Percentiles rank a stretch among this genome's conserved stretches.
Conservation (phyloP, 2,329 filamentous ascomycete genomes). For the Geosmithia putterillii region DNA sequence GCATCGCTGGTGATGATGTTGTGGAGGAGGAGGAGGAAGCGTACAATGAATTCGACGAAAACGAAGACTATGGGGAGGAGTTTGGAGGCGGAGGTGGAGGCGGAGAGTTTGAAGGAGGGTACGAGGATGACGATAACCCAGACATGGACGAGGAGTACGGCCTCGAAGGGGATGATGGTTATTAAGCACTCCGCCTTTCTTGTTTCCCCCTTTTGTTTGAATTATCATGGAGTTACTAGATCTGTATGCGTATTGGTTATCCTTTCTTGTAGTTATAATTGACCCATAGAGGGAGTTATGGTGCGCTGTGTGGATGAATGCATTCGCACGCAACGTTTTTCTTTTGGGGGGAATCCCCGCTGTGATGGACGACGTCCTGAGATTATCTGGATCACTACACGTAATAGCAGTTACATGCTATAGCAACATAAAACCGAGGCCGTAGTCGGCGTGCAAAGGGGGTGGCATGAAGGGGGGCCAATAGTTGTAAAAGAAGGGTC, state of each 20-base stretch:
- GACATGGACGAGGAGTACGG: conserved; percentile 24
- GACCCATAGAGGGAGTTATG: too few species aligned
- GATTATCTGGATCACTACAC: too few species aligned
- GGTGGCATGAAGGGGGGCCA: too few species aligned
- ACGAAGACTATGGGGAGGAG: conserved; percentile 19
- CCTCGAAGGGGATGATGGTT: conserved; percentile 11
- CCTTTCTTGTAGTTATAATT: neutral
- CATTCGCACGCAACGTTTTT: too few species aligned
- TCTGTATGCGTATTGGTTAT: neutral
- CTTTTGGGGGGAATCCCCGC: too few species aligned
- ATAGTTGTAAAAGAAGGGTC: too few species aligned
- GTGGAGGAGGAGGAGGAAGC: conserved; percentile 15
- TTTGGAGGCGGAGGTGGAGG: conserved; percentile 11
- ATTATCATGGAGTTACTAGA: neutral
- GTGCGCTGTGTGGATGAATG: too few species aligned
- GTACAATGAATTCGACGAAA: conserved; percentile 22
- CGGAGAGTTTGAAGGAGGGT: conserved; percentile 18
- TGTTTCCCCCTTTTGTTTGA: neutral
- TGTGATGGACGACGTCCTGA: too few species aligned
- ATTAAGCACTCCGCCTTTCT: neutral
- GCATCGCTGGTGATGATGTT: conserved; percentile 18
- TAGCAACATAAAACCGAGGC: too few species aligned
- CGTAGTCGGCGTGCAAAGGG: too few species aligned
- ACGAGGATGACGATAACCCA: conserved; percentile 22
- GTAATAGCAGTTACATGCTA: too few species aligned